Evolutionary conservation across 2,329 filamentous ascomycete genomes (phyloP), one percentile per base, ranked within the genome.

Genomic region (Gnomoniopsis sp.): DNA sequence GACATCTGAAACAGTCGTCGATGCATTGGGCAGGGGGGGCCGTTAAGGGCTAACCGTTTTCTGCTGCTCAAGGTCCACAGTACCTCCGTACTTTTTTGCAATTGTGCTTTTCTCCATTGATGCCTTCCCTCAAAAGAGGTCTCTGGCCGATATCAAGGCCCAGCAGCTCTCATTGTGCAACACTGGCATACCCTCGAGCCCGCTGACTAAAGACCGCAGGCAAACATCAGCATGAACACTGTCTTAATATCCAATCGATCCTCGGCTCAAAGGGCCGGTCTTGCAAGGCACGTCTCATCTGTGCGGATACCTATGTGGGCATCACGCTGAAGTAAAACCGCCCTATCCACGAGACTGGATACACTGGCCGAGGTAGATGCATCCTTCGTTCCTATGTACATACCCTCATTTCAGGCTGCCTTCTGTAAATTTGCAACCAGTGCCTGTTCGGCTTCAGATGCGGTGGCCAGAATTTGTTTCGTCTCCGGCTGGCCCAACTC

Each of bases 1-100:
- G 53, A 55, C 46, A 55, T 46, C 43, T 55, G 53, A 55, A 55
- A 55, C 53, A 49, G 22, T 33, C 53, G 44, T 55, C 43, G 46
- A 47, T 46, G 46, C 22, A 55, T 43, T 47, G 44, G 53, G 48
- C 53, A 44, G 30, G 17, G 15, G 30, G 53, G 33, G 43, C 12
- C 46, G 15, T 30, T 10, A 10, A 21, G 23, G 51, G n/a, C 38
- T 23, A 53, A 19, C 38, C 51, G 12, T 22, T 53, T 53, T 10
- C 11, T 23, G 26, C 26, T 4, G 26, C 8, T 30, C 26, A 30
- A 30, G 26, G 4, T 8, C 26, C 26, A 30, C 26, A 30, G 26
- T 30, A 30, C 26, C 49, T 26, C n/a, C 14, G 33, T 41, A 43
- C 38, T 11, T 4, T 46, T 19, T 6, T 19, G 38, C n/a, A 21